phyloP scores from a whole-genome alignment of 805 yeast genomes.

The Lachancea mirantina region DNA sequence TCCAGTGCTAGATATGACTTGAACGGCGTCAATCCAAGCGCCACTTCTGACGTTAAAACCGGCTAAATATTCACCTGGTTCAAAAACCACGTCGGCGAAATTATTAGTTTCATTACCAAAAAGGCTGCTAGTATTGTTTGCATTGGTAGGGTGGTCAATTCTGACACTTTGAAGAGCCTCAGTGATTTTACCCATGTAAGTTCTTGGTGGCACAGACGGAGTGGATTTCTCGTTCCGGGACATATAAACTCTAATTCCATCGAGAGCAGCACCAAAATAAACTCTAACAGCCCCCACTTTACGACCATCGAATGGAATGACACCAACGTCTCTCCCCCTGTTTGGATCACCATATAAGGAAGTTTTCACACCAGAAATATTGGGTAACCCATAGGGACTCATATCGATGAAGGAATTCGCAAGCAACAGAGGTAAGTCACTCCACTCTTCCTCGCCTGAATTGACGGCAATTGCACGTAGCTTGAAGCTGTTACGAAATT shows the following conservation, averaged over 20 bases:
- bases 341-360: slow-evolving; percentile 20
- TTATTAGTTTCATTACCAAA: slow-evolving; percentile 50
- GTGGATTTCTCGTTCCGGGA: slow-evolving; percentile 11
- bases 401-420: slow-evolving; percentile 17
- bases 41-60: slow-evolving; percentile 68
- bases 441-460: slow-evolving; percentile 49
- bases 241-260: slow-evolving; percentile 61
- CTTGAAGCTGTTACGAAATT: slow-evolving; percentile 27
- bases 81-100: slow-evolving; percentile 50
- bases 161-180: slow-evolving; percentile 20
- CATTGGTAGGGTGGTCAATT: slow-evolving; percentile 9
- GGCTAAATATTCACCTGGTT: slow-evolving; percentile 49
- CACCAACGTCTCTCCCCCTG: slow-evolving; percentile 26
- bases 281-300: slow-evolving; percentile 50
- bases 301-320: slow-evolving; percentile 23
- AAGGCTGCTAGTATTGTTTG: slow-evolving; percentile 15
- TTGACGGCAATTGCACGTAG: slow-evolving; percentile 54
- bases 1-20: slow-evolving; percentile 55
- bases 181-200: slow-evolving; percentile 32
- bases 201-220: slow-evolving; percentile 44
- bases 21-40: slow-evolving; percentile 84
- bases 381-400: slow-evolving; percentile 24
- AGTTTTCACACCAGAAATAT: slow-evolving; percentile 24
- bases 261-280: slow-evolving; percentile 70
- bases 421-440: slow-evolving; percentile 36